Conservation (phyloP, 805 yeast species). For the Teunomyces aglyptinius region DNA sequence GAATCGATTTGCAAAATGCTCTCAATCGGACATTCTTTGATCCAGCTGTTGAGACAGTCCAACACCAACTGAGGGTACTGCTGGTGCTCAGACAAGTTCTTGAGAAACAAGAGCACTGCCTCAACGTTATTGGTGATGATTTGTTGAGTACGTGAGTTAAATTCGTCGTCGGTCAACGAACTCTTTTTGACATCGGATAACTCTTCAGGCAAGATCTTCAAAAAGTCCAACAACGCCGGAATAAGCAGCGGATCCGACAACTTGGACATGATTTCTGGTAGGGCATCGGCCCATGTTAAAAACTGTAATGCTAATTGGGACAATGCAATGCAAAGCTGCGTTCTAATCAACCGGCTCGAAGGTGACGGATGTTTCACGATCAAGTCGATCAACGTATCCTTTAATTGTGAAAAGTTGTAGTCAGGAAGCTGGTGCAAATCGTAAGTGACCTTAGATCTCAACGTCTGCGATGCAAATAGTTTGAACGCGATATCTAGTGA, state of each 20-base stretch:
- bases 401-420: conserved; percentile 56
- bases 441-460: conserved; percentile 79
- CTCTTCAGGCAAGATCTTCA: conserved; percentile 90
- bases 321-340: conserved; percentile 79
- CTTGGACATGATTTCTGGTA: conserved; percentile 59
- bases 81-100: conserved; percentile 42
- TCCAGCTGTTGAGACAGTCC: conserved; percentile 86
- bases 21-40: conserved; percentile 76
- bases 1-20: conserved; percentile 63
- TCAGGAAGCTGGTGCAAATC: conserved; percentile 77
- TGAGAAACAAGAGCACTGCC: conserved; percentile 61
- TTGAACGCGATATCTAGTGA: conserved; percentile 52
- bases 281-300: conserved; percentile 67
- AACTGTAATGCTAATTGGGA: conserved; percentile 81
- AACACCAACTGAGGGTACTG: conserved; percentile 45
- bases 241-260: conserved; percentile 37
- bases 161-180: conserved; percentile 80
- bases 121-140: conserved; percentile 67
- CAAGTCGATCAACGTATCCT: conserved; percentile 62
- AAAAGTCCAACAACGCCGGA: conserved; percentile 65
- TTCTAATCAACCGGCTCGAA: conserved; percentile 57
- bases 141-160: conserved; percentile 57
- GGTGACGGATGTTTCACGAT: conserved; percentile 42
- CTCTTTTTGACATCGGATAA: conserved; percentile 72
- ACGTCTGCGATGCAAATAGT: conserved; percentile 88